Evolutionary conservation across 2,329 filamentous ascomycete species (phyloP), one percentile per base, ranked within the genome.

Genomic region (Ascochyta fabae): DNA sequence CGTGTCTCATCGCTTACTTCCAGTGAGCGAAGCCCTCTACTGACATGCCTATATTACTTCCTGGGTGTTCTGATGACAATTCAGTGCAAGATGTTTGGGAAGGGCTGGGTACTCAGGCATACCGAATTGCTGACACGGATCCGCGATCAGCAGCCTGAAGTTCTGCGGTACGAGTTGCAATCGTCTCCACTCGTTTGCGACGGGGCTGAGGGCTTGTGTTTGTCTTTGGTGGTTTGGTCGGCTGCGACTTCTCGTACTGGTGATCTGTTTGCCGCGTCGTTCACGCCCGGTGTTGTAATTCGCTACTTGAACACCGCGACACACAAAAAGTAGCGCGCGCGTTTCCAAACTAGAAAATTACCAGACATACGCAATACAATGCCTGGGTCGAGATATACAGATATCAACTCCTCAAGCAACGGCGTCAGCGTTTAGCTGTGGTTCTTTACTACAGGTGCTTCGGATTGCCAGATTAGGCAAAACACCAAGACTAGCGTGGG

Each of bases 101-200:
- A 15, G 84, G 85, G 62, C 88, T 12, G 24, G 8, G 5, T 4
- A 31, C 41, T 12, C 86, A 1, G 87, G 87, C 46, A 86, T 86
- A 55, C 83, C 83, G 70, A 88, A 89, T 60, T 89, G 86, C 69
- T 89, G 81, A 67, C 86, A 88, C 2, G 89, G 75, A 67, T 89
- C 87, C 34, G 86, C 85, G 56, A 90, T 86, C 12, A 89, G 75
- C 41, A 83, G 77, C 48, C 87, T 78, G 67, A 88, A 88, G n/a
- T 81, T 84, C 64, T 80, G 80, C 38, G 88, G 73, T 1, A 87
- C 83, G 9, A 65, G 51, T 82, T 62, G 59, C 54, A 64, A 22
- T 67, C 61, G 12, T 67, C 55, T 33, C 57, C 49, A 42, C 47
- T 62, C 7, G 56, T 64, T 19, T 59, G 27, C n/a, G 41, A 40